phyloP scores from a whole-genome alignment of 495 filamentous ascomycete species.

The Podospora pseudopauciseta region DNA sequence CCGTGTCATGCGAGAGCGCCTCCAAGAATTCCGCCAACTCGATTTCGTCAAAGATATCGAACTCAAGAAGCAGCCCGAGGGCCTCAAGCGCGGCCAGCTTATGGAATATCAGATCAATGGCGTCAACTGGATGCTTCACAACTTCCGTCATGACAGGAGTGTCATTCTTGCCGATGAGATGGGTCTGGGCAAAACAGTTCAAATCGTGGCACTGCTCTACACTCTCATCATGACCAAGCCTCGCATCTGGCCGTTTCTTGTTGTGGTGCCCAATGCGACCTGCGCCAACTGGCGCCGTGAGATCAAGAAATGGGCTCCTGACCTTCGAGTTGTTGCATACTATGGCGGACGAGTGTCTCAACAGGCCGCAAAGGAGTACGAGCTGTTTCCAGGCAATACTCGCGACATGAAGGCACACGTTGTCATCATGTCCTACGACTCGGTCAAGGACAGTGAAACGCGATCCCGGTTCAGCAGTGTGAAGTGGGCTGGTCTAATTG shows the following conservation, averaged over 20 bases:
- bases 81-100: constrained; percentile 70
- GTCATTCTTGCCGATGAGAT: constrained; percentile 98
- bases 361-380: constrained; percentile 66
- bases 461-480: constrained; percentile 59
- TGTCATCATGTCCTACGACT: constrained; percentile 92
- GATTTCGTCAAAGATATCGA: constrained; percentile 64
- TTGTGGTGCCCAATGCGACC: constrained; percentile 91
- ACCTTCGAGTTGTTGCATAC: constrained; percentile 82
- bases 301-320: constrained; percentile 89
- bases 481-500: constrained; percentile 83
- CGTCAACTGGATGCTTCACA: constrained; percentile 95
- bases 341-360: constrained; percentile 72
- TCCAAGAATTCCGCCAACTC: constrained; percentile 57
- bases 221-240: constrained; percentile 71
- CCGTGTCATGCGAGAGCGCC: constrained; percentile 53
- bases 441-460: constrained; percentile 66
- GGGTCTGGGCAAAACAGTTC: constrained; percentile 97
- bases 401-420: constrained; percentile 74
- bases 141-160: constrained; percentile 74
- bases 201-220: constrained; percentile 79
- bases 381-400: constrained; percentile 66
- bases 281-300: constrained; percentile 97
- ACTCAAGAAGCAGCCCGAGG: constrained; percentile 67
- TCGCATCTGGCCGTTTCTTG: constrained; percentile 83
- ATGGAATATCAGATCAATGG: constrained; percentile 96